Evolutionary conservation across 192 early-diverging fungal genomes (phyloP), one percentile per base, ranked within the genome.

Genomic region (Tieghemiomyces parasiticus): DNA sequence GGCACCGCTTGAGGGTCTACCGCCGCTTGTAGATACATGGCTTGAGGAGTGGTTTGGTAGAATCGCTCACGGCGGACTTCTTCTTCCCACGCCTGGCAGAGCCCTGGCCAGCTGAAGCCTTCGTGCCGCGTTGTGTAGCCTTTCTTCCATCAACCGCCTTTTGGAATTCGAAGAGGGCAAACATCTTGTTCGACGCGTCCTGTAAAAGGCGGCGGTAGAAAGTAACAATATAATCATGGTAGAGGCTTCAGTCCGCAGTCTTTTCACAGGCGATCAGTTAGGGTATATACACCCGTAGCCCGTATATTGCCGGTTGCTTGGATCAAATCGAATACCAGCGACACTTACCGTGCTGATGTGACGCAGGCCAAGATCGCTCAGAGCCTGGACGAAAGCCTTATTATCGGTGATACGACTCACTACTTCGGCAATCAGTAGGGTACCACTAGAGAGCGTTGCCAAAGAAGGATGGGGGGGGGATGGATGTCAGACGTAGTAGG

Each of bases 341-440:
- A 52, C 24, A 6, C 46, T 50, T 71, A 81, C 82, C 76, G 86
- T 89, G 60, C 65, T 67, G 54, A 70, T 68, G 33, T 89, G 71
- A 61, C 81, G 84, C 65, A 94, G 93, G 0, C 95, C 95, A 25
- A 89, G 61, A 0, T 58, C 67, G 52, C 81, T 78, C 51, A 98
- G 70, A 10, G 83, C 78, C 10, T 56, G 42, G 35, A 92, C 77
- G 73, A 94, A 95, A 29, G 80, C 75, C 32, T 83, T 75, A 20
- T 93, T 71, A 66, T 90, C 79, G 14, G 81, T 73, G 58, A 98
- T 85, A 33, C 95, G 77, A 74, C 90, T 93, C 25, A 89, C 78
- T 0, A 98, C 95, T 69, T 98, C 95, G 19, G 93, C 87, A 62
- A 98, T 86, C 76, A 86, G 88, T 42, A 98, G 77, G 63, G 87